Evolutionary conservation across 106 monocot species (phyloP).

Genomic region (Allium sativum): DNA sequence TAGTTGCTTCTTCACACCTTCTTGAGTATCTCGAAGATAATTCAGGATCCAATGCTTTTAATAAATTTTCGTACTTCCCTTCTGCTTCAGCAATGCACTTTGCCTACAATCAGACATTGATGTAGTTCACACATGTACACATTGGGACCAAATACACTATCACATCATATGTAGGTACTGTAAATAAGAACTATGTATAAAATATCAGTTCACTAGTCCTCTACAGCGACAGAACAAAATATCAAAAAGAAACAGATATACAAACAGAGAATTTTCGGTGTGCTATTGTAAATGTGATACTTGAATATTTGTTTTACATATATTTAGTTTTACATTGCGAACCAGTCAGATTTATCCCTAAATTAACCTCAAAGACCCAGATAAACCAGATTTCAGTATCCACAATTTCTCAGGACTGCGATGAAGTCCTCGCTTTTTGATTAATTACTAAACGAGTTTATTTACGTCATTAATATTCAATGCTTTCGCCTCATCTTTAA

Average conservation of each 20-base stretch:
- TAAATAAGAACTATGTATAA: too few species aligned
- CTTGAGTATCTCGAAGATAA: conserved; percentile 39
- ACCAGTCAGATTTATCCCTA: too few species aligned
- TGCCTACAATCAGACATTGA: conserved; percentile 24
- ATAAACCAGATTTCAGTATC: too few species aligned
- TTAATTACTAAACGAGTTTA: too few species aligned
- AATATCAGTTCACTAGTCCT: neutral
- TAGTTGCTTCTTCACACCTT: conserved; percentile 87
- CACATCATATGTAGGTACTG: too few species aligned
- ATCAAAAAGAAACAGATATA: neutral
- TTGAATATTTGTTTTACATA: too few species aligned
- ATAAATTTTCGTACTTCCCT: conserved; percentile 43
- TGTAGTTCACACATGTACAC: neutral
- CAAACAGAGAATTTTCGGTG: neutral
- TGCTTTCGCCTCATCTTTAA: too few species aligned
- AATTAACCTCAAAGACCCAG: too few species aligned
- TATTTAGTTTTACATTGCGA: too few species aligned
- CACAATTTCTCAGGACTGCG: too few species aligned
- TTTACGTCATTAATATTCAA: too few species aligned
- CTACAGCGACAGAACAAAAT: neutral
- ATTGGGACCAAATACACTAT: neutral
- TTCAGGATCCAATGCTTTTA: conserved; percentile 40
- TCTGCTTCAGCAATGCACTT: conserved; percentile 74
- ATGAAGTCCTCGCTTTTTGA: too few species aligned
- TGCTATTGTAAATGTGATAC: neutral